Percentiles rank a stretch among this genome's conserved stretches.
Evolutionary conservation across 441 rosid species (phyloP).

Genomic region (Raphanus hybrid): DNA sequence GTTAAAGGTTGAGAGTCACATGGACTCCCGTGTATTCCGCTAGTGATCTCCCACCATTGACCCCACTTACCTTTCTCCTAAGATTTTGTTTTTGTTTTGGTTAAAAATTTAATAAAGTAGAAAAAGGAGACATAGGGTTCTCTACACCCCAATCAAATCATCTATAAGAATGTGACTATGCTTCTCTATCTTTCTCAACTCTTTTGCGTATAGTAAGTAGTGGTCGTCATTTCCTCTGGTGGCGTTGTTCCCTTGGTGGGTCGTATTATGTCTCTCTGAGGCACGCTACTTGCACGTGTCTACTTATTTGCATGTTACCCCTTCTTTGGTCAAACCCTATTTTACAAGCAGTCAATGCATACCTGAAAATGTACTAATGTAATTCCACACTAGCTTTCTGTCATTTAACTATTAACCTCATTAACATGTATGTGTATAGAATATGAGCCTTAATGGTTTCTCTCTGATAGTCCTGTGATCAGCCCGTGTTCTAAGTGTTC

Average conservation of each 20-base stretch:
- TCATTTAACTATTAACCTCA: slow-evolving; percentile 6
- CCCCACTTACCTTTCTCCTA: slow-evolving; percentile 32
- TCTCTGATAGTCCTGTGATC: neutral
- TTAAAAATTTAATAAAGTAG: neutral
- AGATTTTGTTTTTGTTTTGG: slow-evolving; percentile 34
- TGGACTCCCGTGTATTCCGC: slow-evolving; percentile 89
- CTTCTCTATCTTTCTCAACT: slow-evolving; percentile 31
- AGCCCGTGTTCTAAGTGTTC: neutral
- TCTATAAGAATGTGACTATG: slow-evolving; percentile 16
- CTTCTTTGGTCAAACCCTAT: slow-evolving; percentile 21
- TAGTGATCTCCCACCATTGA: slow-evolving; percentile 42
- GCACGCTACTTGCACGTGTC: slow-evolving; percentile 53
- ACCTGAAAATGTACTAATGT: neutral
- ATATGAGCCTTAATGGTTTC: neutral
- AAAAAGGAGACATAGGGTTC: slow-evolving; percentile 39
- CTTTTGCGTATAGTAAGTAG: slow-evolving; percentile 15
- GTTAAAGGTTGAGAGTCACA: slow-evolving; percentile 61
- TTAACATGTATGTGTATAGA: neutral
- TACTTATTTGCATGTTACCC: slow-evolving; percentile 35
- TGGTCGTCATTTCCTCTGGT: slow-evolving; percentile 49
- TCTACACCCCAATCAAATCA: slow-evolving; percentile 36
- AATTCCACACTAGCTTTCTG: neutral
- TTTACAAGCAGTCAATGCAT: slow-evolving; percentile 1
- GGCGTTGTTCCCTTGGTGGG: slow-evolving; percentile 55
- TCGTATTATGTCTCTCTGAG: slow-evolving; percentile 35